Base-by-base conservation (phyloP, 345 rosid species). In the Firmiana major region DNA sequence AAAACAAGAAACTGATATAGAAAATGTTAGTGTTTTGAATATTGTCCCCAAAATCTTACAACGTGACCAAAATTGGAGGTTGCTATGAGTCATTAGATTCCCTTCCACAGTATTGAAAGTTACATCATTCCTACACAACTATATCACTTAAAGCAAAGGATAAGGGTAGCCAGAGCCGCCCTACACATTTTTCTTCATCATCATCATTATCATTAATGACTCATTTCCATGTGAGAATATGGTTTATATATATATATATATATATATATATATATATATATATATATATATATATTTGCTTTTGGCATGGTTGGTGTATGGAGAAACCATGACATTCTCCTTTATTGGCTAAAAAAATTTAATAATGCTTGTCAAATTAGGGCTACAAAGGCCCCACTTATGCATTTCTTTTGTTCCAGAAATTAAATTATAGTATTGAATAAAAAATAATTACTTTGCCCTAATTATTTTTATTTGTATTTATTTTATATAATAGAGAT, bases 171-270 rank as follows among this genome's bases (percentile, higher is more conserved):
- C 17, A 6, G 71, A 80, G 82, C 85, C 87, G 84, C 85, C 83
- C 76, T 48, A 16, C 38, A 64, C 74, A 68, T 67, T 34, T 58
- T 63, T 17, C 24, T 69, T 75, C 74, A 9, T 75, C 84, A 66
- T 78, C 84, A 67, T 77, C 74, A 15, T 75, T 19, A 67, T 77
- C 74, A 15, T 75, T 19, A 63, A 63, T 79, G 84, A 84, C 81
- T 84, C 89, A 77, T 83, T 55, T 73, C 84, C 86, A 77, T 77
- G 85, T 79, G 79, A 66, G 31, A 76, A 62, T 69, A 2, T 62
- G n/a, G n/a, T n/a, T n/a, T 66, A 43, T n/a, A 21, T 15, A 73
- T 22, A 51, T 13, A 16, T 43, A 58, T 80, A n/a, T 66, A 43
- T n/a, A 21, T 15, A 73, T 22, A 51, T 13, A 16, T 43, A 58